Percentiles rank a stretch among this genome's conserved stretches.
Evolutionary conservation across 768 basidiomycete genomes (phyloP).

Genomic region (Psilocybe subaeruginosa): DNA sequence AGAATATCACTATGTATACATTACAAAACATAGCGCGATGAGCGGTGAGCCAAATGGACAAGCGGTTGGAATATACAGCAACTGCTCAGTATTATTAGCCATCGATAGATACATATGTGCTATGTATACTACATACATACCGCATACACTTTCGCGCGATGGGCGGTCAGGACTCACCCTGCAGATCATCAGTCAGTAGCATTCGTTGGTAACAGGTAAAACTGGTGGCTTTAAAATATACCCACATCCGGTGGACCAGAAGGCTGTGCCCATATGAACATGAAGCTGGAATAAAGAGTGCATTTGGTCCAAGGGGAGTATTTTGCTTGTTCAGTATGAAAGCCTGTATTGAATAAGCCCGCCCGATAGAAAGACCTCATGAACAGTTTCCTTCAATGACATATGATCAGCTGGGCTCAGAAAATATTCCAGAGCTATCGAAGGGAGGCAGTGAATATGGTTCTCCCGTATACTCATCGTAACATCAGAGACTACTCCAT

Average conservation of each 20-base stretch:
- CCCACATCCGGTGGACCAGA: not conserved
- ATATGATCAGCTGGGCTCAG: no score
- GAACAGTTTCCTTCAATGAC: no score
- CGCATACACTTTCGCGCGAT: not conserved
- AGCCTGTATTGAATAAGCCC: no score
- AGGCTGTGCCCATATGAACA: not conserved
- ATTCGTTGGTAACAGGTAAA: not conserved
- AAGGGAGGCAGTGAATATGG: no score
- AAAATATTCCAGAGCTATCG: no score
- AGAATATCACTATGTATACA: not conserved
- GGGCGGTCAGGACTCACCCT: not conserved
- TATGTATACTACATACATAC: not conserved
- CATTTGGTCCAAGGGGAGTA: not conserved
- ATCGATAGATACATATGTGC: conserved; percentile 1
- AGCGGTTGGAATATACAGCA: not conserved
- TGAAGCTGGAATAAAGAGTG: not conserved
- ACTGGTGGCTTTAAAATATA: not conserved
- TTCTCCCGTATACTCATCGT: no score
- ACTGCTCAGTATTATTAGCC: not conserved
- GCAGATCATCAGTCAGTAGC: not conserved
- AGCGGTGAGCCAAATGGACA: not conserved
- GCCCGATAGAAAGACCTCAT: no score
- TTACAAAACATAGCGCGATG: not conserved
- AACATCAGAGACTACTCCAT: no score
- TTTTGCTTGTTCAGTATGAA: no score